Conservation (phyloP, 345 rosid genomes). For the Eucalyptus coolabah region DNA sequence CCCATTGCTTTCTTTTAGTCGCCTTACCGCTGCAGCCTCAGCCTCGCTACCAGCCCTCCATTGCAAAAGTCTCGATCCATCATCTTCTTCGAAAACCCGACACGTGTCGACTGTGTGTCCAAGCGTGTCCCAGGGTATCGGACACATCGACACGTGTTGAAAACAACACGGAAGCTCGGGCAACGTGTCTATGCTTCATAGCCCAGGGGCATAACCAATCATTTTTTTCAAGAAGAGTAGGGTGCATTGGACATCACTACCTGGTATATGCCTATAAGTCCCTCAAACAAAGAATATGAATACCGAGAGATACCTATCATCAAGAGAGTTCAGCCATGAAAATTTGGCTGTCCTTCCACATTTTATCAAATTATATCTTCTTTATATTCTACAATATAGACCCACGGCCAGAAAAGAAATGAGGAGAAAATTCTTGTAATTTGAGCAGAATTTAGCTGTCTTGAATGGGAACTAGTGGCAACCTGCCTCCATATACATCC, state of each 20-base stretch:
- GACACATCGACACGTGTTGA: fast-evolving
- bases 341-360: background rate
- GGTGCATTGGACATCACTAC: background rate
- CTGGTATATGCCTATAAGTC: background rate
- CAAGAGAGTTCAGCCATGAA: background rate
- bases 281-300: background rate
- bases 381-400: background rate
- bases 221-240: background rate
- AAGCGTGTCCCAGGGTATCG: fast-evolving
- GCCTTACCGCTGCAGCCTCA: too few species aligned
- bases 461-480: constrained; percentile 58
- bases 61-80: fast-evolving
- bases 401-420: background rate
- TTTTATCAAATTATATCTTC: background rate
- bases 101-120: fast-evolving
- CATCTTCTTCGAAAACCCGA: too few species aligned
- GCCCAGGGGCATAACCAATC: background rate
- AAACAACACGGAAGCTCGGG: too few species aligned
- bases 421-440: background rate
- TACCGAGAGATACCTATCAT: background rate
- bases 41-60: too few species aligned
- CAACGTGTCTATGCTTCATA: too few species aligned
- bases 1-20: too few species aligned
- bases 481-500: constrained; percentile 64
- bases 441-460: constrained; percentile 11